Conservation (phyloP, 1,284 basidiomycete species). For the Peniophora sp. region DNA sequence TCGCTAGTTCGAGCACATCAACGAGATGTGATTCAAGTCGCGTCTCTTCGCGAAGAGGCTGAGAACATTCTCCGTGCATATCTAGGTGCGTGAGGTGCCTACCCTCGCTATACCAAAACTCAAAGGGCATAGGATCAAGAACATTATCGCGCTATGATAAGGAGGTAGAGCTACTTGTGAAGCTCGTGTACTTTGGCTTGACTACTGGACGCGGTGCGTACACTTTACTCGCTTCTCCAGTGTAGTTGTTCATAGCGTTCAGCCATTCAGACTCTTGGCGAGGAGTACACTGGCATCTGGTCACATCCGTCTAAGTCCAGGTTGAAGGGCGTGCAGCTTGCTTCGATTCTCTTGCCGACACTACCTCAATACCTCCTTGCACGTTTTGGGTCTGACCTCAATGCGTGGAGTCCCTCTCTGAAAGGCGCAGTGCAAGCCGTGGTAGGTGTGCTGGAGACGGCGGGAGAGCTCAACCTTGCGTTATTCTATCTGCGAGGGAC, state of each 20-base stretch:
- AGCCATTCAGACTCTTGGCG: conserved; percentile 81
- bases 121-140: conserved; percentile 76
- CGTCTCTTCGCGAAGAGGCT: conserved; percentile 66
- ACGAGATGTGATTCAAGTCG: conserved; percentile 74
- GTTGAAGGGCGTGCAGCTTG: conserved; percentile 34
- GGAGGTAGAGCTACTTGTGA: conserved; percentile 68
- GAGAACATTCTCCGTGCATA: conserved; percentile 71
- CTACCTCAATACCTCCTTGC: conserved; percentile 54
- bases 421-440: conserved; percentile 34
- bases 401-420: conserved; percentile 26
- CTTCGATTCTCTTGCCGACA: conserved; percentile 59
- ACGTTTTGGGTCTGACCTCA: conserved; percentile 34
- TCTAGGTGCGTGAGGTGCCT: conserved; percentile 48
- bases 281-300: conserved; percentile 89
- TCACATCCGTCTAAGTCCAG: conserved; percentile 48
- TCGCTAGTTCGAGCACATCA: conserved; percentile 76
- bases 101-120: background rate
- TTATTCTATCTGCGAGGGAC: conserved; percentile 75
- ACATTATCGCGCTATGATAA: conserved; percentile 80
- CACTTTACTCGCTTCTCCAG: conserved; percentile 1
- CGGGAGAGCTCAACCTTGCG: conserved; percentile 72
- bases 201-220: conserved; percentile 67
- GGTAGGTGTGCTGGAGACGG: conserved; percentile 38
- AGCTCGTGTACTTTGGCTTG: conserved; percentile 67
- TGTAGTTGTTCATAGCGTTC: conserved; percentile 7